Conservation (phyloP, 2,329 filamentous ascomycete genomes). For the Fonsecaea pedrosoi region DNA sequence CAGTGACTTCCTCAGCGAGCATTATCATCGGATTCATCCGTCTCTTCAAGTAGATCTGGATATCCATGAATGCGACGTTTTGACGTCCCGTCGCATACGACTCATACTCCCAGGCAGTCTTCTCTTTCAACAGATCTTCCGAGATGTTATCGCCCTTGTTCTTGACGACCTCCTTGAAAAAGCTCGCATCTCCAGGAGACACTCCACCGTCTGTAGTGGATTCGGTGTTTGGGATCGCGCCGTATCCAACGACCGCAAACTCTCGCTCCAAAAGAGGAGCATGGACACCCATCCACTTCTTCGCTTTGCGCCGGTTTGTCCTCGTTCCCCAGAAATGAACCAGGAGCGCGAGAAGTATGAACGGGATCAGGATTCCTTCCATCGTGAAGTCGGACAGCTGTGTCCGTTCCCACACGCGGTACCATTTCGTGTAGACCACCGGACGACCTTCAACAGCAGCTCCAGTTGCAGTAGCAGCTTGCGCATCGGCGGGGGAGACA, state of each 20-base stretch:
- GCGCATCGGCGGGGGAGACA: slow-evolving; percentile 54
- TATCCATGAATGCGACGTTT: slow-evolving; percentile 89
- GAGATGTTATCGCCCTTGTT: slow-evolving; percentile 53
- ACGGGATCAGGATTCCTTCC: slow-evolving; percentile 80
- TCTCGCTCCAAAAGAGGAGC: slow-evolving; percentile 75
- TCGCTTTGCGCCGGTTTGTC: slow-evolving; percentile 79
- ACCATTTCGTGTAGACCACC: slow-evolving; percentile 85
- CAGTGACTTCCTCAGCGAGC: slow-evolving; percentile 70
- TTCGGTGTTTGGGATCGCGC: slow-evolving; percentile 55
- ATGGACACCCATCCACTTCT: slow-evolving; percentile 79
- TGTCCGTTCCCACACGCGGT: slow-evolving; percentile 92
- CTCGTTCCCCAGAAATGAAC: slow-evolving; percentile 82
- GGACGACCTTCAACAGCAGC: slow-evolving; percentile 47
- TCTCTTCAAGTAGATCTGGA: slow-evolving; percentile 81
- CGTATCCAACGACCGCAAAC: slow-evolving; percentile 86
- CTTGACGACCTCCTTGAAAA: slow-evolving; percentile 45
- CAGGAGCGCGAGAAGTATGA: slow-evolving; percentile 75
- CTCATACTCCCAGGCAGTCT: slow-evolving; percentile 82
- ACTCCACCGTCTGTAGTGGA: slow-evolving; percentile 42
- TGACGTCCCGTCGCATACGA: slow-evolving; percentile 89
- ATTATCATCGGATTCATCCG: slow-evolving; percentile 79
- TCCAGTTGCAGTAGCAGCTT: slow-evolving; percentile 52
- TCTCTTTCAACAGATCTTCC: slow-evolving; percentile 77
- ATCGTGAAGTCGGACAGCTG: slow-evolving; percentile 82
- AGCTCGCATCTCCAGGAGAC: slow-evolving; percentile 55